Evolutionary conservation across 148 eudicot species (phyloP), one percentile per base, ranked within the genome.

Genomic region (Rhododendron vialii): DNA sequence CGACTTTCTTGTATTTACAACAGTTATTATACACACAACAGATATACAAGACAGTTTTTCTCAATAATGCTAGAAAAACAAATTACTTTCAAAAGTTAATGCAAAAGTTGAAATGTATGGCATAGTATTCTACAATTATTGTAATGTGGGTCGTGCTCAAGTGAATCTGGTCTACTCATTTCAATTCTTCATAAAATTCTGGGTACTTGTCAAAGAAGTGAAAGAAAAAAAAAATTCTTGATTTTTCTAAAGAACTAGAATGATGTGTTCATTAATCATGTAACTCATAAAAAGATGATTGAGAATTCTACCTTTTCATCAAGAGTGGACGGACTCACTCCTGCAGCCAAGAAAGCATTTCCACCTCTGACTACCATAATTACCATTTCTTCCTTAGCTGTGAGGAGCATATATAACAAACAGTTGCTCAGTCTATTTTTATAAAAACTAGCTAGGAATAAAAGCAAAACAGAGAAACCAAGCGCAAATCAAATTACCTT

Each of bases 401-500:
- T n/a, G 78, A 77, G 15, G 30, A 47, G 18, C 12, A 9, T 1
- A 47, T 13, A 9, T 3, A 63, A 67, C 53, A 28, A 26, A 75
- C 51, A 22, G 65, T 51, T 79, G 14, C 18, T 78, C 30, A 73
- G 65, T 73, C 15, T 71, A 30, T 11, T 5, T 1, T 63, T 20
- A 59, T 59, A 1, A 45, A 10, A 41, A 41, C 15, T 24, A n/a
- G 22, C 35, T 15, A 55, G 6, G 14, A 73, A 22, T n/a, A n/a
- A 48, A 5, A 17, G 33, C 7, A 11, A 26, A 20, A 5, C n/a
- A 59, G 65, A 59, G 65, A 59, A n/a, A 78, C 9, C 0, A 45
- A 74, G 55, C 51, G 22, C 43, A 79, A 84, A 35, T 36, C 4
- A 24, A 81, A 69, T 17, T 88, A 93, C 91, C 92, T 90, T 85